Conservation (phyloP, 2,329 filamentous ascomycete genomes). For the Lecanoromycetidae sp. region DNA sequence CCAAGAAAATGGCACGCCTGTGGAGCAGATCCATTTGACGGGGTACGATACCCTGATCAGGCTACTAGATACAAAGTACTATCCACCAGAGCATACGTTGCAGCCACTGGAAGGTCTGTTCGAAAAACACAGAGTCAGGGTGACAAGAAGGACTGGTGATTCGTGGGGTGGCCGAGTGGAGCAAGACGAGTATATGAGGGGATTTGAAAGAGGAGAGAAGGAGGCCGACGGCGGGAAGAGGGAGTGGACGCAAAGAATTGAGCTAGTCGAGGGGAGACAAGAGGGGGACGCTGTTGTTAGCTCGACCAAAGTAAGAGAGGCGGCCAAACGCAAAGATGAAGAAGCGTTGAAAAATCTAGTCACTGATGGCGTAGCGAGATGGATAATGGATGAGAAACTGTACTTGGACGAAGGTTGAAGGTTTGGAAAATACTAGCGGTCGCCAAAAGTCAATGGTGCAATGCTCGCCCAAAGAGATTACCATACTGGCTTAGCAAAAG, state of each 20-base stretch:
- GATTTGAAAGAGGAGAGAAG: conserved; percentile 14
- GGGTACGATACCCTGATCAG: conserved; percentile 39
- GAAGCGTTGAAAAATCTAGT: conserved; percentile 14
- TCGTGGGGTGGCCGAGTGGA: conserved; percentile 25
- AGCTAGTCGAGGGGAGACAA: conserved; percentile 16
- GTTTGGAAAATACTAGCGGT: not conserved
- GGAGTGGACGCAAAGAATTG: conserved; percentile 18
- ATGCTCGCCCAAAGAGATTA: not conserved
- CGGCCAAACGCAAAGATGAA: conserved; percentile 13
- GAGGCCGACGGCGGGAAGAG: conserved; percentile 14
- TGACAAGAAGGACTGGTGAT: conserved; percentile 32
- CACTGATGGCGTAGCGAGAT: conserved; percentile 15
- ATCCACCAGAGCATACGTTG: conserved; percentile 33
- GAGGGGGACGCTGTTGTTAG: conserved; percentile 15
- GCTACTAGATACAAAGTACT: conserved; percentile 39
- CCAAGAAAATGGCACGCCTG: conserved; percentile 10
- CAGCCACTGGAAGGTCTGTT: conserved; percentile 32
- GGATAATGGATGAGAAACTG: conserved; percentile 17
- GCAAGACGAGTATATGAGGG: conserved; percentile 16
- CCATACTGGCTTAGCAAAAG: not conserved
- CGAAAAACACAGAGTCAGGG: conserved; percentile 31
- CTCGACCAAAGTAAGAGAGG: conserved; percentile 18
- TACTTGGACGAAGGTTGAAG: conserved; percentile 11
- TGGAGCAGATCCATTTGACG: conserved; percentile 35
- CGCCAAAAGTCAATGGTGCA: not conserved